Percentiles rank a stretch among this genome's conserved stretches.
Conservation (phyloP, 1,284 basidiomycete genomes). For the Apiotrichum siamense region DNA sequence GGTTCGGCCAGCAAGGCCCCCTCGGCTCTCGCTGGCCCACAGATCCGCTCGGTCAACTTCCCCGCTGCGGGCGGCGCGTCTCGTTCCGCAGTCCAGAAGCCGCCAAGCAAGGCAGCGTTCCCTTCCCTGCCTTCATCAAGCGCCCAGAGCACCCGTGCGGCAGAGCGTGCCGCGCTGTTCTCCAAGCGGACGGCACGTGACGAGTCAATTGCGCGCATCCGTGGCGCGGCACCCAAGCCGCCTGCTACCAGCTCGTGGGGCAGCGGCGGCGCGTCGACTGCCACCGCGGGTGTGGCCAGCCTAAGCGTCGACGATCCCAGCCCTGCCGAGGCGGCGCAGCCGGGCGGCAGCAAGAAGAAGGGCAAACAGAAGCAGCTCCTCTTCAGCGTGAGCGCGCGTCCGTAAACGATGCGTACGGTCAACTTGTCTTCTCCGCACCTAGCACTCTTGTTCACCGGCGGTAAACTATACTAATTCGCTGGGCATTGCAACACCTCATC, state of each 20-base stretch:
- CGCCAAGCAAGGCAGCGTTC: slow-evolving; percentile 55
- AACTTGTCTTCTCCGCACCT: no score
- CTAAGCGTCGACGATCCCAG: slow-evolving; percentile 14
- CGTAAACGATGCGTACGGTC: slow-evolving; percentile 4
- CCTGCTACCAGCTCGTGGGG: slow-evolving; percentile 31
- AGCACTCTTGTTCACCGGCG: background rate
- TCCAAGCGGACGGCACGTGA: slow-evolving; percentile 58
- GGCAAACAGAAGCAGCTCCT: slow-evolving; percentile 77
- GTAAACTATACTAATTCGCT: no score
- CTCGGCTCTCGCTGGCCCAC: slow-evolving; percentile 24
- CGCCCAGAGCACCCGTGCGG: slow-evolving; percentile 34
- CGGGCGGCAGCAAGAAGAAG: slow-evolving; percentile 49
- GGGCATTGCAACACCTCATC: no score
- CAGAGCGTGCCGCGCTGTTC: slow-evolving; percentile 41
- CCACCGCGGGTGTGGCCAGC: slow-evolving; percentile 8
- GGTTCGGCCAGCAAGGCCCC: slow-evolving; percentile 31
- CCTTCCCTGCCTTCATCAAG: slow-evolving; percentile 53
- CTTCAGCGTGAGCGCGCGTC: slow-evolving; percentile 54
- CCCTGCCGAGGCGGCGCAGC: background rate
- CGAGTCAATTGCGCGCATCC: slow-evolving; percentile 61
- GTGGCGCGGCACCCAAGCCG: slow-evolving; percentile 54
- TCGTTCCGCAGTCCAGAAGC: slow-evolving; percentile 11
- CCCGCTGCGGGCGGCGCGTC: slow-evolving; percentile 3
- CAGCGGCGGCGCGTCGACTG: slow-evolving; percentile 4
- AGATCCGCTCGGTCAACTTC: slow-evolving; percentile 41